A percentile compares a stretch with the other conserved stretches of the same genome.
Conservation (phyloP, 1,139 yeast genomes). For the Scheffersomyces lignicola region DNA sequence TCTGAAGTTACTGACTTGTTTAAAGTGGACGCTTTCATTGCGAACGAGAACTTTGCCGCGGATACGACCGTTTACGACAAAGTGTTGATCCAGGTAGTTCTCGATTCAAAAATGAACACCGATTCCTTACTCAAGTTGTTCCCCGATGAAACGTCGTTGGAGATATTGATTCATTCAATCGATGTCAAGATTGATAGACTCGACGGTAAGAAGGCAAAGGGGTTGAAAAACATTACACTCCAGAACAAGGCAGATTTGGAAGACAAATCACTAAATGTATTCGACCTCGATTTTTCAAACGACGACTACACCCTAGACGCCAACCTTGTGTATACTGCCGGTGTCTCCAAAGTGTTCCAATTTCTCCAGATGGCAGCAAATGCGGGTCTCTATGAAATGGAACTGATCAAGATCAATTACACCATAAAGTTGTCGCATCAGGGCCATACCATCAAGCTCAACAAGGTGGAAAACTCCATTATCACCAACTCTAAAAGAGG, state of each 20-base stretch:
- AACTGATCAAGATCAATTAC: constrained; percentile 16
- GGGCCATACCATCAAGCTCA: constrained; percentile 8
- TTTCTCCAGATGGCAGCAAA: constrained; percentile 21
- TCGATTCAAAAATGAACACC: constrained; percentile 15
- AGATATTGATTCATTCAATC: constrained; percentile 14
- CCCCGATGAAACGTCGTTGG: constrained; percentile 11
- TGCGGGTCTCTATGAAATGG: constrained; percentile 25
- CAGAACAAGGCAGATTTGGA: constrained; percentile 9
- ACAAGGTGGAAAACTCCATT: constrained; percentile 12
- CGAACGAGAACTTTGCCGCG: constrained; percentile 10
- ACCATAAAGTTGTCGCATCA: constrained; percentile 8
- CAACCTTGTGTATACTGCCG: too few relatives aligned
- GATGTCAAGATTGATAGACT: constrained; percentile 11
- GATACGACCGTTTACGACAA: constrained; percentile 20
- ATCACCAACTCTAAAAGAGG: not conserved
- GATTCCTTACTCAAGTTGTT: constrained; percentile 12
- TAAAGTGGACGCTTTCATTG: constrained; percentile 15
- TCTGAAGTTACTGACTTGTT: constrained; percentile 13
- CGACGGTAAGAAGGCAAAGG: constrained; percentile 8
- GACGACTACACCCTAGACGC: too few relatives aligned
- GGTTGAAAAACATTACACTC: constrained; percentile 11
- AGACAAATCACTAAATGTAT: not conserved
- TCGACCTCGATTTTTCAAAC: constrained; percentile 8
- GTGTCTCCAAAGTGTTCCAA: constrained; percentile 19
- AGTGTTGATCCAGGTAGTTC: constrained; percentile 19